Evolutionary conservation across 441 rosid species (phyloP).

Genomic region (Metrosideros polymorpha): DNA sequence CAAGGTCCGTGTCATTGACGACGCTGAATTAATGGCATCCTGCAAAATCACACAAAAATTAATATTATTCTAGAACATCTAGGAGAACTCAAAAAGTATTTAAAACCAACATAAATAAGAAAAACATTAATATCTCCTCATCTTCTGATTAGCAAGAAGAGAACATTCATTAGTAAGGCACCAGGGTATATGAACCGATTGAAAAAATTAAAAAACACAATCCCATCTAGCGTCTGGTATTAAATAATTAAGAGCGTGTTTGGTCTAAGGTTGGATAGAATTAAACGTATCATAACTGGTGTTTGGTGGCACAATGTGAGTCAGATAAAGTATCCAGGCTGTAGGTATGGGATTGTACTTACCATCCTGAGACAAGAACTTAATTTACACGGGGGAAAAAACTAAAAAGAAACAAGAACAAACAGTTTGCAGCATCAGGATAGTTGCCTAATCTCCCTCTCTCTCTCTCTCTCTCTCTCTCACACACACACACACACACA

Average conservation of each 20-base stretch:
- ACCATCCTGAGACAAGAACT: background rate
- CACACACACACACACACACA: too few relatives aligned
- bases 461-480: too few relatives aligned
- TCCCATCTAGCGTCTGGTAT: background rate
- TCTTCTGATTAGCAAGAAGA: background rate
- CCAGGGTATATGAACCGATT: background rate
- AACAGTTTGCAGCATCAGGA: background rate
- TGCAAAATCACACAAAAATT: constrained; percentile 16
- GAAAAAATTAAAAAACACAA: background rate
- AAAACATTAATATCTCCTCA: background rate
- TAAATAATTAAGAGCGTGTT: background rate
- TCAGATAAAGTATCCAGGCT: background rate
- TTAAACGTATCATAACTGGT: background rate
- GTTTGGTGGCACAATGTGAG: background rate
- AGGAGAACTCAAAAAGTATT: background rate
- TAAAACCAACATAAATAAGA: background rate
- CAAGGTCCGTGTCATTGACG: constrained; percentile 36
- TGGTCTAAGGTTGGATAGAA: background rate
- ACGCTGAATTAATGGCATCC: constrained; percentile 51
- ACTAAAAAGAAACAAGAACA: background rate
- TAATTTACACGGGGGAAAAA: background rate
- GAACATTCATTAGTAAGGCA: background rate
- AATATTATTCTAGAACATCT: background rate
- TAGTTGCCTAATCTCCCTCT: too few relatives aligned
- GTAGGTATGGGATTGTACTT: background rate